Evolutionary conservation across 768 basidiomycete species (phyloP).

Genomic region (Leccinum boreale): DNA sequence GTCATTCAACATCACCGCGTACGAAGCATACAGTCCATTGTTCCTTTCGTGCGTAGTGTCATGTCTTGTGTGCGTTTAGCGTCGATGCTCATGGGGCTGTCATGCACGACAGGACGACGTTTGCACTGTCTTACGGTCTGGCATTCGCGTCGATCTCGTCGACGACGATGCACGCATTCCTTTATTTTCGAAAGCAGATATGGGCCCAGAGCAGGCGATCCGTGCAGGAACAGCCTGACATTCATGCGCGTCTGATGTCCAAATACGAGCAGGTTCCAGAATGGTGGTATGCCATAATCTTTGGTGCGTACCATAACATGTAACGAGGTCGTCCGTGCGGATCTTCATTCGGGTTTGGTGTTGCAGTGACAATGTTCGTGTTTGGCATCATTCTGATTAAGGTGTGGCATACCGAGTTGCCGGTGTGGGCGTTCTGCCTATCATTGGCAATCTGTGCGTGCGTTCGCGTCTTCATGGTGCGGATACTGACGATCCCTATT

Average conservation of each 20-base stretch:
- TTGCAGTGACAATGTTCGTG: slow-evolving; percentile 45
- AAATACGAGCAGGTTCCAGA: slow-evolving; percentile 56
- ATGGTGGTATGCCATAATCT: slow-evolving; percentile 50
- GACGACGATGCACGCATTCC: slow-evolving; percentile 65
- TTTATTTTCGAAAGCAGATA: slow-evolving; percentile 80
- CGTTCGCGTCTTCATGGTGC: slow-evolving; percentile 8
- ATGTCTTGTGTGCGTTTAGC: neutral
- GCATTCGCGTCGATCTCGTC: slow-evolving; percentile 83
- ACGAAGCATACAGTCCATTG: slow-evolving; percentile 57
- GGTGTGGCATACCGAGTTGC: slow-evolving; percentile 53
- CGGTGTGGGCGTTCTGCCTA: slow-evolving; percentile 42
- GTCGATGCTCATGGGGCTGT: slow-evolving; percentile 1
- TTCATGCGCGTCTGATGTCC: slow-evolving; percentile 60
- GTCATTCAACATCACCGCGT: slow-evolving; percentile 54
- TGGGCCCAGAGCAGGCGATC: slow-evolving; percentile 67
- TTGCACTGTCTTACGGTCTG: slow-evolving; percentile 75
- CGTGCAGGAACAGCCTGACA: slow-evolving; percentile 75
- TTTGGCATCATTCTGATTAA: slow-evolving; percentile 59
- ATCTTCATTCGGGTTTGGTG: neutral
- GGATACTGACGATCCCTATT: neutral
- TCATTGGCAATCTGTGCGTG: slow-evolving; percentile 25
- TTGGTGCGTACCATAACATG: slow-evolving; percentile 15
- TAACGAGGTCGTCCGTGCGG: neutral
- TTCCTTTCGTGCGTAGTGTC: slow-evolving; percentile 44
- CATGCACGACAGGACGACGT: slow-evolving; percentile 42